Base-by-base conservation (phyloP, 805 yeast species). In the Wickerhamiella lipophila region DNA sequence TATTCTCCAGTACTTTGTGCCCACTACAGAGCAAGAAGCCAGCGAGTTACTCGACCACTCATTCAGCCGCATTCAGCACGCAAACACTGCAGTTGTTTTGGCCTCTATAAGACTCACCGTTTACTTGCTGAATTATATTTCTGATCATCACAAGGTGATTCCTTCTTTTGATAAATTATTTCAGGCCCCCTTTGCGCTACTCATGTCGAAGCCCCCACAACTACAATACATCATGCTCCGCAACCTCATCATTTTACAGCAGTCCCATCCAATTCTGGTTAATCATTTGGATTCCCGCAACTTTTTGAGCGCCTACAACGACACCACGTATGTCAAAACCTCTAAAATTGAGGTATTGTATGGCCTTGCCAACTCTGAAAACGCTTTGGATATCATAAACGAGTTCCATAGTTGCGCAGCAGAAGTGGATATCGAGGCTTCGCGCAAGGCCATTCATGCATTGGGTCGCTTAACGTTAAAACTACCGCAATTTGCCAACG, bases 401-500 rank as follows among this genome's bases (percentile, higher is more conserved):
- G 97, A 88, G 60, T 64, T 88, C 47, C 81, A 78, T 53, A 95
- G 83, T 57, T 88, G 88, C 63, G 94, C 94, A 3, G 76, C 86
- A 0, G 95, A 85, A 58, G 79, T 84, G 12, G 96, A 88, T 63
- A 74, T 79, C 21, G 81, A 82, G 50, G 85, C 87, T 81, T 84
- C 88, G 1, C 70, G 94, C 49, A 83, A 86, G 58, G 87, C 96
- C 0, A 78, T 89, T 2, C 68, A 94, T 51, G 95, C 95, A 0
- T 78, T 89, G 53, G 96, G 96, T 1, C 84, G 87, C 58, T 67
- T 89, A 18, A 94, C 96, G 0, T 78, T 87, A 23, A 85, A 84
- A 58, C 64, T 86, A 13, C 78, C 77, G 22, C 62, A 63, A 7
- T 77, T 83, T 0, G 79, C 88, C 0, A 66, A 69, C 4, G 69